Base-by-base conservation (phyloP, 106 monocot genomes). In the Hemerocallis citrina region DNA sequence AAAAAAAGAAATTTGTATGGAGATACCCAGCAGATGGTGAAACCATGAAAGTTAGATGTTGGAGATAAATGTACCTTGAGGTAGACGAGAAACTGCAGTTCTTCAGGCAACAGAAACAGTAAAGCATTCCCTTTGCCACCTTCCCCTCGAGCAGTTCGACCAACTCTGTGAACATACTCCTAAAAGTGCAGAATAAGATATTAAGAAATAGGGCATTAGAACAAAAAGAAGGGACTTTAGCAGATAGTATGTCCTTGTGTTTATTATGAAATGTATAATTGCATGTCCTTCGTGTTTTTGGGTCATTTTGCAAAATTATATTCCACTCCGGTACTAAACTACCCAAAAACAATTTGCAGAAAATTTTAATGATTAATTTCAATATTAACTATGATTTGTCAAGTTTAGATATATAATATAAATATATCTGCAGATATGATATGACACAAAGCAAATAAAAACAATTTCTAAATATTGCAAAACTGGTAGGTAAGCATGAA, bases 131-230 rank as follows among this genome's bases (percentile, higher is more conserved):
- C 94, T 69, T 77, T 72, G 34, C 68, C 77, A 45, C 83, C 83
- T 78, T 94, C 89, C 19, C 90, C 90, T 60, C 89, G 83, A 28
- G 95, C 95, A 62, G 95, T 95, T 74, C 95, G 74, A 16, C 95
- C 95, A 62, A 95, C 89, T 34, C 95, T 80, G 42, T 95, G 95
- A 34, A 95, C 73, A 58, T 95, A 95, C 34, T 89, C 85, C 89
- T 94, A 71, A 14, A 57, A 60, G 13, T 13, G 19, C 34, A 63
- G 38, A 29, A 65, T 21, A 47, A 29, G 4, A 46, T 25, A 5
- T 48, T 52, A 21, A 25, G 55, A 54, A 46, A 13, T 28, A 7
- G 35, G 35, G 2, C 27, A 17, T 33, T 34, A 34, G 5, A 15
- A 55, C 27, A 27, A 51, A 13, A 27, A 30, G 38, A 41, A 19